Base-by-base conservation (phyloP, 768 basidiomycete species). In the Hirschioporus abietinus region DNA sequence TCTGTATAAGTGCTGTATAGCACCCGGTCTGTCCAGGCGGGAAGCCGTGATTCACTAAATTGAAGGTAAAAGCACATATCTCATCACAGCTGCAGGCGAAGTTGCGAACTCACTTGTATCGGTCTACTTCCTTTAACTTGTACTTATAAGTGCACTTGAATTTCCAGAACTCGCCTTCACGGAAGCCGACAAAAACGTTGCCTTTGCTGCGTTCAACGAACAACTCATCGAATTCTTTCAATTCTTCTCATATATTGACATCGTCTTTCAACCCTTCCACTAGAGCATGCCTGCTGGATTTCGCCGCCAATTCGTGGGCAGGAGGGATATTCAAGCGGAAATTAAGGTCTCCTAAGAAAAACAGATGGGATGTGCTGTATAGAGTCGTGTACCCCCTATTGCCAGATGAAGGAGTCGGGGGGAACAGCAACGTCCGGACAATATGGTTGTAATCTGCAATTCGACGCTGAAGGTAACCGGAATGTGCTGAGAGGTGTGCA, bases 141-240 rank as follows among this genome's bases (percentile, higher is more conserved):
- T 93, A 94, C 76, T 97, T 97, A 72, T 96, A 98, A 58, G 89
- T 95, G 74, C 92, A 92, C 66, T 95, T 93, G 80, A 96, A 96
- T 65, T 80, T 82, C 85, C 89, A 92, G 73, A 98, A 91, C 24
- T 90, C 87, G n/a, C 90, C 93, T 75, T 98, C 96, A 34, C 82
- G 82, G 52, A 98, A 78, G 35, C 90, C 88, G 36, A 88, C 81
- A 69, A 94, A 89, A 6, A 87, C 83, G 12, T 80, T 84, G 34
- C 89, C 86, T 64, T 87, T 87, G 36, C 81, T 78, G 67, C 84
- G 87, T 73, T 90, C 91, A 20, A 82, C 71, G 10, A 81, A 73
- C 59, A 95, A 80, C 71, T 95, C 90, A 70, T 95, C 93, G 71
- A 81, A 88, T 70, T 92, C 86, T 72, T 86, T 88, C 58, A 91